Conservation (phyloP, 2,329 filamentous ascomycete species). For the Chrysosporium queenslandicum region DNA sequence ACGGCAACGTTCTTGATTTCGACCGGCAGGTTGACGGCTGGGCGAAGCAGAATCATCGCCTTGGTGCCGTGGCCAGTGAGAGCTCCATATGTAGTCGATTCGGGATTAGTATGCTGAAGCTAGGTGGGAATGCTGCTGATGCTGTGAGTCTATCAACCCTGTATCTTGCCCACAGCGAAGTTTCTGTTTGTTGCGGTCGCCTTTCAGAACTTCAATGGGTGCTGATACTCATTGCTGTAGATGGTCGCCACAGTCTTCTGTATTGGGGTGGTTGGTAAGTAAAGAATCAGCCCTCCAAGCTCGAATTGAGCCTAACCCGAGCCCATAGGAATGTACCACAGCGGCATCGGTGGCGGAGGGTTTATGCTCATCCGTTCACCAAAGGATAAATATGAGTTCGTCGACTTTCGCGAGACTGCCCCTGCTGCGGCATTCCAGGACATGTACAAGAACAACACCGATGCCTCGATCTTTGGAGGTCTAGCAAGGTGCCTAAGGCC, state of each 20-base stretch:
- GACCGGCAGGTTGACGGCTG: constrained; percentile 2
- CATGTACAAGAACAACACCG: constrained; percentile 68
- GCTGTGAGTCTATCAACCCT: constrained; percentile 46
- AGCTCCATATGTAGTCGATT: constrained; percentile 58
- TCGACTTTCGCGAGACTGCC: constrained; percentile 85
- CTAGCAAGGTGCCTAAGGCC: constrained; percentile 59
- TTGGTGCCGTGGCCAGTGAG: constrained; percentile 62
- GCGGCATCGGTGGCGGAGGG: constrained; percentile 77
- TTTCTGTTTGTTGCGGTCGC: too few species aligned
- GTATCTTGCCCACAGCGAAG: too few species aligned
- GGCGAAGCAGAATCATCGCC: constrained; percentile 7
- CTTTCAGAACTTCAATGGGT: too few species aligned
- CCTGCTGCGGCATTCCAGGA: constrained; percentile 70
- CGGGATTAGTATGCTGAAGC: constrained; percentile 52
- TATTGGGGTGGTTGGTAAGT: constrained; percentile 56
- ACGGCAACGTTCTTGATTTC: background rate
- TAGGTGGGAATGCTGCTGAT: constrained; percentile 64
- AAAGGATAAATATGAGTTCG: constrained; percentile 68
- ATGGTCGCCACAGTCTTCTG: constrained; percentile 65
- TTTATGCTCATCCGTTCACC: constrained; percentile 71
- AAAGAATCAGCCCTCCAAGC: background rate
- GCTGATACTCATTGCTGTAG: constrained; percentile 23
- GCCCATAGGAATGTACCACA: constrained; percentile 57
- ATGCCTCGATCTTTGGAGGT: constrained; percentile 60
- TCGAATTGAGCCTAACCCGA: background rate